Base-by-base conservation (phyloP, 305 asterid genomes). In the Solanum hybrid region DNA sequence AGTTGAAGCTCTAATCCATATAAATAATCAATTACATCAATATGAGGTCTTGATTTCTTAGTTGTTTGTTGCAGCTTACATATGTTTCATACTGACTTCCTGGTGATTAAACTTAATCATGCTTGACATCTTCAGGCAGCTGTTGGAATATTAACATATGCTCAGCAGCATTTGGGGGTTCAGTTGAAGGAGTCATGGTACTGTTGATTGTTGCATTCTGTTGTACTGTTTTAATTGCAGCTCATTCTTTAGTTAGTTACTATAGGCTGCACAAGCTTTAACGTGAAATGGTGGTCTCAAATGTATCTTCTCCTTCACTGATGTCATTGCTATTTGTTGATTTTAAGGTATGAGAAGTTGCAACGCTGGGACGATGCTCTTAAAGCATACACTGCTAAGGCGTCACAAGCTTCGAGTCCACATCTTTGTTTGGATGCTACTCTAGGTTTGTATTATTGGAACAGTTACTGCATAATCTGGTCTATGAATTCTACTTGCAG, bases 311-410 rank as follows among this genome's bases (percentile, higher is more conserved):
- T 31, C 76, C 31, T 51, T 84, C 87, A 27, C 87, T 88, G 75
- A 87, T 60, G 26, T 75, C 42, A 37, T 86, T 86, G 71, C 5
- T 64, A 72, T 36, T 34, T 85, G 14, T 76, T 14, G 22, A 71
- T 32, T 76, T 88, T 29, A 87, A 97, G 99, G 99, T 96, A 96
- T 90, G 99, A 97, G 91, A 98, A 98, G 91, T 96, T 98, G 93
- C 99, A 98, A 90, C 95, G 99, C 64, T 98, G 99, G 99, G 98
- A 95, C 88, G 99, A 98, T 93, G 99, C 99, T 91, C 95, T 98
- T 89, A 98, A 96, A 94, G 99, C 99, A 86, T 98, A 98, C 95
- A 98, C 98, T 89, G 93, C 93, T 81, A 98, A 95, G 94, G 98
- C 98, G 85, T 94, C 98, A 86, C 98, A 96, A 93, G 95, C 98